phyloP scores from a whole-genome alignment of 495 filamentous ascomycete species.

The Thozetella sp. region DNA sequence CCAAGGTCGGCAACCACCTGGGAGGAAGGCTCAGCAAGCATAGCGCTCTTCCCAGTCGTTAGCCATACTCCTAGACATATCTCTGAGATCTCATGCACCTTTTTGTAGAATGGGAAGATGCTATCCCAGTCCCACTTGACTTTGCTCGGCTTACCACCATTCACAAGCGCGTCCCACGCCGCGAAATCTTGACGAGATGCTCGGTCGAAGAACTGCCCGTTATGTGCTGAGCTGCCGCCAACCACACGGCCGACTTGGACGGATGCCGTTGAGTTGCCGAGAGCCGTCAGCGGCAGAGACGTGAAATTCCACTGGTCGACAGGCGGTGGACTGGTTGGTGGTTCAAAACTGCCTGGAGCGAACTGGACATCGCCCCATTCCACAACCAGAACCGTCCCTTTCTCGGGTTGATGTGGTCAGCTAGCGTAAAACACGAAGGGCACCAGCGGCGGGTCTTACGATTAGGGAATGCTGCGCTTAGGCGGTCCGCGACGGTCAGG shows the following conservation, averaged over 20 bases:
- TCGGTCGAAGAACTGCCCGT: conserved; percentile 41
- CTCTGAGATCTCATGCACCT: no score
- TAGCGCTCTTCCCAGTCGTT: conserved; percentile 13
- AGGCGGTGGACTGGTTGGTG: conserved; percentile 3
- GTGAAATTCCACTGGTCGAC: conserved; percentile 23
- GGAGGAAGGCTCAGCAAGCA: conserved; percentile 19
- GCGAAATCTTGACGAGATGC: conserved; percentile 43
- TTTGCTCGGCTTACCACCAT: neutral
- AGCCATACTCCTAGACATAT: neutral
- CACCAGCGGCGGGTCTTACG: neutral
- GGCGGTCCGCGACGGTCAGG: conserved; percentile 40
- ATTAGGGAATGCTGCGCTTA: conserved; percentile 31
- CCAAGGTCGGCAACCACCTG: conserved; percentile 10
- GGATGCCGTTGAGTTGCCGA: conserved; percentile 27
- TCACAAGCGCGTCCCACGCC: conserved; percentile 51
- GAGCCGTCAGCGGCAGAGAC: conserved; percentile 31
- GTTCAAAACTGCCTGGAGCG: conserved; percentile 18
- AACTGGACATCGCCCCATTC: conserved; percentile 40
- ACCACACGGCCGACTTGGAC: conserved; percentile 35
- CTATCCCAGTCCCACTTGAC: conserved; percentile 34
- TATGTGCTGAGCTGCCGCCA: conserved; percentile 44
- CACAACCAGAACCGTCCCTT: conserved; percentile 42
- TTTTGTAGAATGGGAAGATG: conserved; percentile 45
- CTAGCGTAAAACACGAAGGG: neutral
- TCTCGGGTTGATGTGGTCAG: neutral